Evolutionary conservation across 345 rosid genomes (phyloP), one percentile per base, ranked within the genome.

Genomic region (Corchorus capsularis): DNA sequence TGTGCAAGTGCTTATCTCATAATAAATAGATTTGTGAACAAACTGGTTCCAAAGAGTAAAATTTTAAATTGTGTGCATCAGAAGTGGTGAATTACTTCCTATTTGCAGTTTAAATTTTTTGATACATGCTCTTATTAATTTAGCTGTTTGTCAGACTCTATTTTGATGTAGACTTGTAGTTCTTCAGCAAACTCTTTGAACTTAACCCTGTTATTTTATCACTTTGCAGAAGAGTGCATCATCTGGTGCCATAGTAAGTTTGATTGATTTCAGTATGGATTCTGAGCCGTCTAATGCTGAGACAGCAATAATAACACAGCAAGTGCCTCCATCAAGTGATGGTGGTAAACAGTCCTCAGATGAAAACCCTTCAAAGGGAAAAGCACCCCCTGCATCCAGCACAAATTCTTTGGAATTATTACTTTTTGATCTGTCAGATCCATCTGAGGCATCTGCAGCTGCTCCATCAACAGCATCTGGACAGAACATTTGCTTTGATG

Each of bases 261-360:
- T 70, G 73, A 70, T 69, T 69, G 73, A 69, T 69, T 69, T 69
- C 73, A 35, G 17, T 35, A 53, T 32, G 59, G 72, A 49, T 69
- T 52, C 57, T 50, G 59, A 49, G 27, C 45, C 45, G 4, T 32
- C 45, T 69, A 52, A 53, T 35, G 32, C 73, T 10, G 73, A 2
- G 47, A 46, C 60, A 69, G 46, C 60, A 35, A 32, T 61, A 69
- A 10, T 34, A 9, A 52, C 52, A 46, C 73, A 17, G 61, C 73
- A 52, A 53, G 47, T 34, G 61, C 60, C 61, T 19, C 49, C 61
- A 53, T 53, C 73, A 70, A 53, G 9, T 61, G 64, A 13, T 35
- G 49, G 3, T 70, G 49, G 47, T 34, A 11, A 39, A 61, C 62
- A 17, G 46, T 52, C 72, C 60, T 69, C 61, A 52, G 61, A 69